Conservation (phyloP, 2,329 filamentous ascomycete species). For the Penicillium verrucosum region DNA sequence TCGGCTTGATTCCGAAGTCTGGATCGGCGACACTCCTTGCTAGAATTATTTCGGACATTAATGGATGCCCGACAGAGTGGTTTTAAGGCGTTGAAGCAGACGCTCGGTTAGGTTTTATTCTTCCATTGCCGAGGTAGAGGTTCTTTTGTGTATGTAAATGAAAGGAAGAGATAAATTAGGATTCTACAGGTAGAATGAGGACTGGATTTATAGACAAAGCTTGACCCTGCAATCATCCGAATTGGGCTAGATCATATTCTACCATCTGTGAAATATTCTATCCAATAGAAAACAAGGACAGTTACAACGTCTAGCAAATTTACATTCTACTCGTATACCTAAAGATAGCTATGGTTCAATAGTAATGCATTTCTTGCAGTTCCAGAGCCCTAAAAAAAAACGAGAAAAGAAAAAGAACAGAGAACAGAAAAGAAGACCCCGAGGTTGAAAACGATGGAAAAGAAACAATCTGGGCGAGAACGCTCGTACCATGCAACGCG, state of each 20-base stretch:
- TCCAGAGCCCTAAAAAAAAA: background rate
- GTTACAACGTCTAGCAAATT: background rate
- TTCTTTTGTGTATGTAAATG: no score
- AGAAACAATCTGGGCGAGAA: conserved; percentile 13
- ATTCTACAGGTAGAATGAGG: no score
- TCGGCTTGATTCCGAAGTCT: no score
- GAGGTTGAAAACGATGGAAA: conserved; percentile 3
- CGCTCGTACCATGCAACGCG: conserved; percentile 23
- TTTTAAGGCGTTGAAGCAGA: no score
- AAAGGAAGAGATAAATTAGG: no score
- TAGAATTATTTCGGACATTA: no score
- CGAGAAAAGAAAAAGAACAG: background rate
- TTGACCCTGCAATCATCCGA: background rate
- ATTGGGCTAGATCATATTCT: background rate
- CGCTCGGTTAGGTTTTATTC: no score
- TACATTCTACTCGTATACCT: background rate
- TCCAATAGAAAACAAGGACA: background rate
- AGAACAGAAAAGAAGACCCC: conserved; percentile 12
- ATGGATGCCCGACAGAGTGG: no score
- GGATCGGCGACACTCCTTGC: no score
- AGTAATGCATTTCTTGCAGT: conserved; percentile 1
- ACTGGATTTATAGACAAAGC: no score
- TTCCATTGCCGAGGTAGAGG: no score
- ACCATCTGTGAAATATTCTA: background rate
- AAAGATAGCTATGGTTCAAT: background rate